Percentiles rank a stretch among this genome's conserved stretches.
phyloP scores from a whole-genome alignment of 305 asterid genomes.

The Fraxinus sp. region DNA sequence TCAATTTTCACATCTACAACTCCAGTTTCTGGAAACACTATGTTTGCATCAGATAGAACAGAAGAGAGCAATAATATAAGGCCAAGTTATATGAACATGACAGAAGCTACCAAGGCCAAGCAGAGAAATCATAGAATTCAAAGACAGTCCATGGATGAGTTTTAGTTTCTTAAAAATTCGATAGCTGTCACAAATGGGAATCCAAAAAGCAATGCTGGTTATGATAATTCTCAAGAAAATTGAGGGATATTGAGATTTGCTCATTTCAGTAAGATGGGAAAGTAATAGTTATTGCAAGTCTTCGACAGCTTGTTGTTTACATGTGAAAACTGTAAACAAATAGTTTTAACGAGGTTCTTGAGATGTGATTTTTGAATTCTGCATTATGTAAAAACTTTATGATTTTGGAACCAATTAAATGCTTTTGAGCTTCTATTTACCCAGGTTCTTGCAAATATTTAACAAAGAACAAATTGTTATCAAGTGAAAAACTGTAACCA shows the following conservation, averaged over 20 bases:
- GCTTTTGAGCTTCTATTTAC: neutral
- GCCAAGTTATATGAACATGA: conserved; percentile 85
- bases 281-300: conserved; percentile 5
- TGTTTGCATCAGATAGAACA: conserved; percentile 45
- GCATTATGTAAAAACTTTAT: conserved; percentile 35
- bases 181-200: conserved; percentile 36
- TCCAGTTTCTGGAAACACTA: conserved; percentile 54
- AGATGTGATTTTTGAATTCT: conserved; percentile 23
- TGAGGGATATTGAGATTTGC: conserved; percentile 34
- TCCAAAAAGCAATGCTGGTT: conserved; percentile 44
- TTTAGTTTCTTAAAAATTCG: conserved; percentile 65
- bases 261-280: conserved; percentile 18
- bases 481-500: neutral
- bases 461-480: neutral
- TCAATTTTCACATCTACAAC: conserved; percentile 76
- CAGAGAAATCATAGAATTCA: conserved; percentile 59
- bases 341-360: neutral
- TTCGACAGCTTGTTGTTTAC: conserved; percentile 66
- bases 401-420: conserved; percentile 21
- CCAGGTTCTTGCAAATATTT: neutral
- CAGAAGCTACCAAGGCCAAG: conserved; percentile 86
- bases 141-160: conserved; percentile 79
- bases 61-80: conserved; percentile 50
- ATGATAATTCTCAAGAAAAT: conserved; percentile 44
- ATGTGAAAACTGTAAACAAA: conserved; percentile 4